phyloP scores from a whole-genome alignment of 106 monocot species.

The Phalaenopsis equestris region DNA sequence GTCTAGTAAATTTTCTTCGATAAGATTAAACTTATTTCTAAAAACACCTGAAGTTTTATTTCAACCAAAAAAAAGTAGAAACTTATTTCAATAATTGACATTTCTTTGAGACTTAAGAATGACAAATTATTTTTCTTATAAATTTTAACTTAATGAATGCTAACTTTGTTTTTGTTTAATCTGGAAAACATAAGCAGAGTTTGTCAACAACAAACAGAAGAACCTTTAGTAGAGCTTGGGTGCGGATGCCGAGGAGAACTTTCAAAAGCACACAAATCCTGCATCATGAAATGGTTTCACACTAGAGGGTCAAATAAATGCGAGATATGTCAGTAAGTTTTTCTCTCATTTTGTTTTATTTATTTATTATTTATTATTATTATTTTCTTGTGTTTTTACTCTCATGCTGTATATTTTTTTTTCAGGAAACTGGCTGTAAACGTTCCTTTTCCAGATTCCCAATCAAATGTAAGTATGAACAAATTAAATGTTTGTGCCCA shows the following conservation, averaged over 20 bases:
- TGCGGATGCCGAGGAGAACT: slow-evolving; percentile 90
- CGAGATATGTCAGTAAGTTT: slow-evolving; percentile 97
- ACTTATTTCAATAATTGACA: no score
- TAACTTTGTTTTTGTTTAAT: neutral
- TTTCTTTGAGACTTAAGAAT: no score
- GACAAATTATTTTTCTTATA: no score
- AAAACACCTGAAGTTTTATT: no score
- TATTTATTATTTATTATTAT: neutral
- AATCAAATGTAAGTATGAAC: slow-evolving; percentile 58
- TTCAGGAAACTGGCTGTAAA: slow-evolving; percentile 80
- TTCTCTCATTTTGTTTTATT: neutral
- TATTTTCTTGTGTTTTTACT: neutral
- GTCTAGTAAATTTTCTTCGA: no score
- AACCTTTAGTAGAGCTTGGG: slow-evolving; percentile 69
- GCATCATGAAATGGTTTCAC: slow-evolving; percentile 80
- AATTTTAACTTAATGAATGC: no score
- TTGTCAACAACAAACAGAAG: slow-evolving; percentile 82
- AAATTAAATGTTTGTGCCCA: no score
- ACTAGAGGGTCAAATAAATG: slow-evolving; percentile 92
- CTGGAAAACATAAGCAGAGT: slow-evolving; percentile 32
- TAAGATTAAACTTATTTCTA: no score
- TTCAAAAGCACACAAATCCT: slow-evolving; percentile 75
- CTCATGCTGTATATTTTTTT: neutral
- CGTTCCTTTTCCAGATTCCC: slow-evolving; percentile 61
- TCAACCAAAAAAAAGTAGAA: no score